phyloP scores from a whole-genome alignment of 73 alveolate species.

The Effrenium voratum region DNA sequence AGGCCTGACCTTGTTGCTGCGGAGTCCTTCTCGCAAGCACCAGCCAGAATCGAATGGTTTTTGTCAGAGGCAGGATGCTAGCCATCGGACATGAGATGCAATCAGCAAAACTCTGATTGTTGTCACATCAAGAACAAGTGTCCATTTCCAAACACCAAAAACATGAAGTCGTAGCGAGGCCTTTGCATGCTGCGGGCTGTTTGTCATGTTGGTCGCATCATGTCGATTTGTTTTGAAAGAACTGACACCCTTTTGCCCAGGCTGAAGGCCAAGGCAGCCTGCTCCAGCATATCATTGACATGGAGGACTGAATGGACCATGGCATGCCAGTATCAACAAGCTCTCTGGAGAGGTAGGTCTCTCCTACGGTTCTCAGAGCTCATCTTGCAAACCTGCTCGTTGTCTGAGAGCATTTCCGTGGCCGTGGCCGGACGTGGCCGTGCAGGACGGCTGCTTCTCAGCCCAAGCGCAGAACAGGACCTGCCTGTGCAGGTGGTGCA shows the following conservation, averaged over 20 bases:
- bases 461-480: slow-evolving; percentile 76
- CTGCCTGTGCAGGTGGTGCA: slow-evolving; percentile 13
- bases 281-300: slow-evolving; percentile 66
- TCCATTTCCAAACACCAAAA: too few relatives aligned
- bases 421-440: neutral
- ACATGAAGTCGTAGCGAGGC: too few relatives aligned
- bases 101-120: neutral
- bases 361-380: neutral
- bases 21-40: slow-evolving; percentile 8
- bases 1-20: slow-evolving; percentile 55
- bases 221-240: neutral
- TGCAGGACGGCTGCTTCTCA: slow-evolving; percentile 48
- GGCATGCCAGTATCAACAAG: neutral
- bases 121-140: too few relatives aligned
- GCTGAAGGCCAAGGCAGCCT: neutral
- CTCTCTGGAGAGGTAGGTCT: neutral
- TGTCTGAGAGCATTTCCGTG: neutral
- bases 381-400: neutral
- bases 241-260: neutral
- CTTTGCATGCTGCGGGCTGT: neutral
- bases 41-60: slow-evolving; percentile 64
- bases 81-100: neutral
- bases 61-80: slow-evolving; percentile 39
- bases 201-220: neutral
- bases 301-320: slow-evolving; percentile 16